phyloP scores from a whole-genome alignment of 2,329 filamentous ascomycete species.

The Aschersonia sp. region DNA sequence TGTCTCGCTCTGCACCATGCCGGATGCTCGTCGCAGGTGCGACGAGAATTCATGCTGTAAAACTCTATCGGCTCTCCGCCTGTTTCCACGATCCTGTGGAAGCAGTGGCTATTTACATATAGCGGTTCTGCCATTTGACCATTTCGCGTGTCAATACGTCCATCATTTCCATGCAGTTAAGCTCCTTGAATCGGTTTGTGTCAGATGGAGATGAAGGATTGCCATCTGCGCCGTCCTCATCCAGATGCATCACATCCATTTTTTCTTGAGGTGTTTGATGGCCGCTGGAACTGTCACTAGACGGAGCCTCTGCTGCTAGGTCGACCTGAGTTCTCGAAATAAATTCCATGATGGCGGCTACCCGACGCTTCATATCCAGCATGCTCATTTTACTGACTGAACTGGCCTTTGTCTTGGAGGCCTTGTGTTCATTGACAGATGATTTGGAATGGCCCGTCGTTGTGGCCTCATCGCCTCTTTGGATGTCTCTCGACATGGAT shows the following conservation, averaged over 20 bases:
- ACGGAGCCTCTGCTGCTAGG: conserved; percentile 51
- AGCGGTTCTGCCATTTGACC: conserved; percentile 74
- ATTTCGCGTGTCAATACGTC: conserved; percentile 68
- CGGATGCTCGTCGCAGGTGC: too few species aligned
- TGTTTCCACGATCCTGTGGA: too few species aligned
- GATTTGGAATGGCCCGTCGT: conserved; percentile 19
- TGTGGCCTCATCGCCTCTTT: conserved; percentile 20
- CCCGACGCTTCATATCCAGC: conserved; percentile 77
- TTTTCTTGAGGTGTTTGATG: conserved; percentile 20
- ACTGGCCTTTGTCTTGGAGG: conserved; percentile 33
- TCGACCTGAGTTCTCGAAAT: conserved; percentile 83
- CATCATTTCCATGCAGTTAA: conserved; percentile 83
- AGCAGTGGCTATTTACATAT: conserved; percentile 16
- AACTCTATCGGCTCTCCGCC: too few species aligned
- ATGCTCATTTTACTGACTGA: conserved; percentile 61
- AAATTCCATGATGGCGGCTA: conserved; percentile 75
- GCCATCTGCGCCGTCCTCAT: conserved; percentile 16
- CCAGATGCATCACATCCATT: conserved; percentile 18
- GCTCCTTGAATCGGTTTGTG: conserved; percentile 51
- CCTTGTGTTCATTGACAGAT: conserved; percentile 31
- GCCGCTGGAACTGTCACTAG: conserved; percentile 20
- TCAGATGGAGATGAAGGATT: conserved; percentile 10
- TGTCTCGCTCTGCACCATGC: too few species aligned
- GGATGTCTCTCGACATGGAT: conserved; percentile 36
- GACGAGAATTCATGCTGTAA: too few species aligned